These are phyloP conservation scores for Amanita phalloides DNA, from an alignment of 768 basidiomycete genomes.

Conservation along the genomic window DNA sequence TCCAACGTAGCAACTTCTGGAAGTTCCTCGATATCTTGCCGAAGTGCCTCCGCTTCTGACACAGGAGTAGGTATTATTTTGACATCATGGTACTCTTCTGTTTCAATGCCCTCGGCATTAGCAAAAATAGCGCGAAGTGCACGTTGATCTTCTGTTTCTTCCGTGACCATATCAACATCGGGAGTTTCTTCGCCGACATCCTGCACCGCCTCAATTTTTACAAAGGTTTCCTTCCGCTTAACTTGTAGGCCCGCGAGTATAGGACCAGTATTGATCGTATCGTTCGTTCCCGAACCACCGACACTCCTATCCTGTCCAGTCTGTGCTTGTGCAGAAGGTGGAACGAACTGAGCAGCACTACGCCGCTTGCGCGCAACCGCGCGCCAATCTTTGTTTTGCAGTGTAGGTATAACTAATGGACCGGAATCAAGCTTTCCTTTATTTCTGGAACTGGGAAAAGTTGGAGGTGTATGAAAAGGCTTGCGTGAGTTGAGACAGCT, in stretches of 20 bases:
- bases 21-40: slow-evolving; percentile 72
- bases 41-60: slow-evolving; percentile 76
- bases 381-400: slow-evolving; percentile 88
- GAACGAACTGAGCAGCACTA: slow-evolving; percentile 46
- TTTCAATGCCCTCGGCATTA: slow-evolving; percentile 29
- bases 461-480: slow-evolving; percentile 22
- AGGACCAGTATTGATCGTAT: slow-evolving; percentile 70
- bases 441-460: slow-evolving; percentile 28
- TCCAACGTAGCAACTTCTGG: slow-evolving; percentile 68
- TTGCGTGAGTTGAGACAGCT: slow-evolving; percentile 21
- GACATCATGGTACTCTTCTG: slow-evolving; percentile 28
- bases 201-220: slow-evolving; percentile 12
- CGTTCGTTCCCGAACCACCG: slow-evolving; percentile 66
- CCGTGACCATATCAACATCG: slow-evolving; percentile 16
- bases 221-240: slow-evolving; percentile 20
- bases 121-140: slow-evolving; percentile 77
- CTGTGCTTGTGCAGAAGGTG: slow-evolving; percentile 42
- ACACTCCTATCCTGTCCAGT: slow-evolving; percentile 65
- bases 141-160: slow-evolving; percentile 65
- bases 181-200: slow-evolving; percentile 17
- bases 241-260: slow-evolving; percentile 58
- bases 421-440: slow-evolving; percentile 35
- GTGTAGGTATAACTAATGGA: slow-evolving; percentile 77
- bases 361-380: slow-evolving; percentile 62
- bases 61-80: slow-evolving; percentile 57